These are phyloP conservation scores for Petunia secreta DNA, from an alignment of 257 asterid species.

Conservation along the genomic window DNA sequence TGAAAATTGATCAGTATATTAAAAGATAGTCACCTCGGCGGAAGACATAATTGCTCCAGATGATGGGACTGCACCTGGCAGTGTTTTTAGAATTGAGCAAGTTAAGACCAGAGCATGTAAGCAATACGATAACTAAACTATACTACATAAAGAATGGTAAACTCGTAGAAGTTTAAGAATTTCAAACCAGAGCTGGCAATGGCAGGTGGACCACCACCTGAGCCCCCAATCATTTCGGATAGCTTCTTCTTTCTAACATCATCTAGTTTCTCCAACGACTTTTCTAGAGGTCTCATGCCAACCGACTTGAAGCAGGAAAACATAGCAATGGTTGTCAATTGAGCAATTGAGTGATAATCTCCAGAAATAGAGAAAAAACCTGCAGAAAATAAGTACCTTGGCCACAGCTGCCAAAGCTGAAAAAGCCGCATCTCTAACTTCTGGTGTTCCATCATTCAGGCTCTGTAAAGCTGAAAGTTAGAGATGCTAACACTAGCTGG, in stretches of 20 bases:
- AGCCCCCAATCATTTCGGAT: slow-evolving; percentile 92
- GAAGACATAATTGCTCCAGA: slow-evolving; percentile 51
- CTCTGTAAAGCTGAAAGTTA: slow-evolving; percentile 45
- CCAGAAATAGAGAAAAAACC: slow-evolving; percentile 28
- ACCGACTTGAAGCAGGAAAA: slow-evolving; percentile 60
- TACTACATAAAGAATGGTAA: neutral
- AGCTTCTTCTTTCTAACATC: slow-evolving; percentile 90
- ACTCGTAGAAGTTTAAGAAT: slow-evolving; percentile 20
- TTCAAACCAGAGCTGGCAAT: slow-evolving; percentile 63
- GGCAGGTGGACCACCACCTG: slow-evolving; percentile 60
- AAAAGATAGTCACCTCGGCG: slow-evolving; percentile 57
- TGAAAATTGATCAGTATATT: neutral
- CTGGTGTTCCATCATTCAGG: slow-evolving; percentile 99
- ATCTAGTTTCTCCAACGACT: slow-evolving; percentile 87
- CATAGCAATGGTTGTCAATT: neutral
- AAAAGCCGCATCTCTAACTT: slow-evolving; percentile 98
- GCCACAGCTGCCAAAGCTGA: slow-evolving; percentile 95
- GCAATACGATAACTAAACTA: slow-evolving; percentile 11
- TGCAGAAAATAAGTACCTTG: slow-evolving; percentile 55
- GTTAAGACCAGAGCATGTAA: slow-evolving; percentile 13
- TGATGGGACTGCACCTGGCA: slow-evolving; percentile 61
- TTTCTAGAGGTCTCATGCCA: slow-evolving; percentile 98
- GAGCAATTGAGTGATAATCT: slow-evolving; percentile 10
- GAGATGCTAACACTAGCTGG: too few species aligned
- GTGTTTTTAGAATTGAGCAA: slow-evolving; percentile 30